Base-by-base conservation (phyloP, 73 alveolate genomes). In the Paramecium sonneborni region DNA sequence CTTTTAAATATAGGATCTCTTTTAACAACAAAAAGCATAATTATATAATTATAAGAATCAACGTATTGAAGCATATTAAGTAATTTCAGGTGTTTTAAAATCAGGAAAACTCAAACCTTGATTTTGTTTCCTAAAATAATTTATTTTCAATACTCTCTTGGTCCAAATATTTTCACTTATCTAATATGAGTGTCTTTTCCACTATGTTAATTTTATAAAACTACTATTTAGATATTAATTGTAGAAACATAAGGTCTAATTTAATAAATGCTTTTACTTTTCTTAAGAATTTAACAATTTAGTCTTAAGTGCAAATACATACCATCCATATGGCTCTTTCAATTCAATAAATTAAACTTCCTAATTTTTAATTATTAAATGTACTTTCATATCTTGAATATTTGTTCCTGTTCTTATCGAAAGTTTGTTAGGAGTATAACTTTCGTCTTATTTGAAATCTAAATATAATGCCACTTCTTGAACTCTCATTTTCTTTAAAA, bases 131-230 rank as follows among this genome's bases (percentile, higher is more conserved):
- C 92, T 85, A 14, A 48, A 52, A 52, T 18, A 18, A 6, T 18
- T 18, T 46, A 18, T 2, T 32, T 23, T n/a, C 6, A n/a, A 15
- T 85, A 85, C 93, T 97, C 99, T 87, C 99, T 97, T 9, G 99
- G 99, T n/a, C 99, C 99, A 84, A 97, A 97, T 26, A 98, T 95
- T 94, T 97, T 97, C 48, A 98, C 98, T 18, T 98, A 95, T 88
- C 99, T 95, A 6, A 98, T 97, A 92, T 98, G 99, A 6, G 99
- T 97, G 93, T 98, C 99, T 89, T 99, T 93, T 37, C 99, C 99
- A 68, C 95, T 95, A 79, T 97, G 99, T 92, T 97, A 95, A 94
- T 98, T 98, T 93, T 97, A 96, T 69, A 97, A 92, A 5, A 98
- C 96, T 85, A 96, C 99, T 39, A 97, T 97, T 93, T 97, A 96